Conservation (phyloP, 495 filamentous ascomycete genomes). For the Talaromyces thailandensis region DNA sequence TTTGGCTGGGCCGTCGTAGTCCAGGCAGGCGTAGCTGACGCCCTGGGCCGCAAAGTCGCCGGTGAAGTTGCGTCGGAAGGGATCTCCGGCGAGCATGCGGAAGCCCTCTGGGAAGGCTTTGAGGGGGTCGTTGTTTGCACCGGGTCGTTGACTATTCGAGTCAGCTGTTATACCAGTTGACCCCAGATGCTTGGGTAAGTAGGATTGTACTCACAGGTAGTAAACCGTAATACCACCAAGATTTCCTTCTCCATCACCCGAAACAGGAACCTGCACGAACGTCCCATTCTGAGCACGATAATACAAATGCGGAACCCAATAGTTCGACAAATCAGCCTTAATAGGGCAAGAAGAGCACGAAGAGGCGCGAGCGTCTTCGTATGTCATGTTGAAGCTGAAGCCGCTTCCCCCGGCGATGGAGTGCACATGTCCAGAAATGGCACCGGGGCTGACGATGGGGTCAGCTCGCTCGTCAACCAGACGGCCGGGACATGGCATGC, state of each 20-base stretch:
- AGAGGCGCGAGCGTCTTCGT: constrained; percentile 45
- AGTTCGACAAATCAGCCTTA: constrained; percentile 62
- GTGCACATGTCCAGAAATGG: constrained; percentile 59
- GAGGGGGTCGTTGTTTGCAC: constrained; percentile 48
- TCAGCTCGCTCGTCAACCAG: constrained; percentile 32
- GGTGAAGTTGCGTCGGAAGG: constrained; percentile 18
- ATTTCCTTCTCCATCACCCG: constrained; percentile 6
- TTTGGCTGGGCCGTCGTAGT: constrained; percentile 7
- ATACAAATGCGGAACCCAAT: constrained; percentile 68
- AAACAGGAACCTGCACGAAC: constrained; percentile 32
- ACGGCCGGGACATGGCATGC: constrained; percentile 8
- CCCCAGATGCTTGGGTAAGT: constrained; percentile 4
- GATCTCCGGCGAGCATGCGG: constrained; percentile 66
- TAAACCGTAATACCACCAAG: constrained; percentile 48
- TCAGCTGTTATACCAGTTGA: neutral
- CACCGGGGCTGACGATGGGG: constrained; percentile 55
- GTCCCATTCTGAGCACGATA: constrained; percentile 54
- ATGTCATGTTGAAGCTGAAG: constrained; percentile 56
- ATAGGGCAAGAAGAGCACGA: constrained; percentile 58
- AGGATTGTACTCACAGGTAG: constrained; percentile 47
- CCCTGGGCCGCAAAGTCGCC: constrained; percentile 15
- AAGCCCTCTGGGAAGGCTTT: constrained; percentile 60
- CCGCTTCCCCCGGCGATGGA: constrained; percentile 66
- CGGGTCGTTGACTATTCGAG: constrained; percentile 43
- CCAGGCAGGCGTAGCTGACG: constrained; percentile 18